These are phyloP conservation scores for Globisporangium middletonii DNA, from an alignment of 352 stramenopile species.

Conservation along the genomic window DNA sequence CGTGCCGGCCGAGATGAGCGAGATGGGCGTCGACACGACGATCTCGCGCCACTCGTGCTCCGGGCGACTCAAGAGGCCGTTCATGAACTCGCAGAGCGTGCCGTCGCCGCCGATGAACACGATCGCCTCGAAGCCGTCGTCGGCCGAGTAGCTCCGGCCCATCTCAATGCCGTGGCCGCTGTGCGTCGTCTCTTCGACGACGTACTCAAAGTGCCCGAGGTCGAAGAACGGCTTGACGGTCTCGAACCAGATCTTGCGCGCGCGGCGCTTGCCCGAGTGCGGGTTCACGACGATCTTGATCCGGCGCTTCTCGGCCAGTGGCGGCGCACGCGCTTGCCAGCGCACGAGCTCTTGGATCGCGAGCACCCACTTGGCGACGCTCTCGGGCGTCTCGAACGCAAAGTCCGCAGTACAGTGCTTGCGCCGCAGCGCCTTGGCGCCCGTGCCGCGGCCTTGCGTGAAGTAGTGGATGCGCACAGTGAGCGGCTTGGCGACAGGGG, in stretches of 20 bases:
- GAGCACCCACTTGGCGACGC: slow-evolving; percentile 24
- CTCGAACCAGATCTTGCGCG: slow-evolving; percentile 40
- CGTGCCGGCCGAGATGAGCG: slow-evolving; percentile 61
- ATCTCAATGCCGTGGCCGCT: slow-evolving; percentile 68
- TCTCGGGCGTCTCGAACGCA: slow-evolving; percentile 20
- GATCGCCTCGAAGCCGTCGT: slow-evolving; percentile 62
- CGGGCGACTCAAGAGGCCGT: slow-evolving; percentile 58
- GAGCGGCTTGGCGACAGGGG: background rate
- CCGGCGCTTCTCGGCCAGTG: slow-evolving; percentile 24
- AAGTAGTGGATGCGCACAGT: slow-evolving; percentile 67
- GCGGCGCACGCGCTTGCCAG: slow-evolving; percentile 63
- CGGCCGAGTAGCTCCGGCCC: slow-evolving; percentile 29
- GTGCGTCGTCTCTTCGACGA: slow-evolving; percentile 72
- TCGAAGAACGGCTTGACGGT: slow-evolving; percentile 42
- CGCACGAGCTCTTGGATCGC: slow-evolving; percentile 54
- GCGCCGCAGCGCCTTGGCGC: slow-evolving; percentile 47
- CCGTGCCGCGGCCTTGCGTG: slow-evolving; percentile 38
- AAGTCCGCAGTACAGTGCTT: slow-evolving; percentile 37
- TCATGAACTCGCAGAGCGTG: slow-evolving; percentile 82
- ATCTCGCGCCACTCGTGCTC: slow-evolving; percentile 70
- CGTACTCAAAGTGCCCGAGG: slow-evolving; percentile 57
- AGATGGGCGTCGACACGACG: slow-evolving; percentile 64
- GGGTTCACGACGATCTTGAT: slow-evolving; percentile 81
- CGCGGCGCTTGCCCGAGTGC: slow-evolving; percentile 52
- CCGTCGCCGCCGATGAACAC: slow-evolving; percentile 78